phyloP scores from a whole-genome alignment of 805 yeast species.

The Saccharomyces paradoxus region DNA sequence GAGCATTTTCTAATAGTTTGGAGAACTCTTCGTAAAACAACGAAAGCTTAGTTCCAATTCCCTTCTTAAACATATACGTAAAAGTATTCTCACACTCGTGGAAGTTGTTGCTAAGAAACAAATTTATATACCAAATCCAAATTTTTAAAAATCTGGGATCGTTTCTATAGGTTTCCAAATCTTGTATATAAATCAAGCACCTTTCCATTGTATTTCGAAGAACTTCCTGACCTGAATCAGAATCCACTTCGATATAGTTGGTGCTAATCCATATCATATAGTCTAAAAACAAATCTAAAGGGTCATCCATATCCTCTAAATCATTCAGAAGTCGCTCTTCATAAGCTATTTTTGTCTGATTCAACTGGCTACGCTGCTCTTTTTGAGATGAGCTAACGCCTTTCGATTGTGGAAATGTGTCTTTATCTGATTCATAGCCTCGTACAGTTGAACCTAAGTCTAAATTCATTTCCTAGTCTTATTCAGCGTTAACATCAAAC shows the following conservation, averaged over 20 bases:
- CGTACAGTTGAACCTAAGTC: neutral
- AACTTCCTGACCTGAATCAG: neutral
- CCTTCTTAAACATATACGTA: constrained; percentile 59
- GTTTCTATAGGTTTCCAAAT: constrained; percentile 57
- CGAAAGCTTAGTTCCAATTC: constrained; percentile 60
- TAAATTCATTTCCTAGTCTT: neutral
- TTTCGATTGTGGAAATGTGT: neutral
- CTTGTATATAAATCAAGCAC: constrained; percentile 62
- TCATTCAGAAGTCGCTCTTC: constrained; percentile 39
- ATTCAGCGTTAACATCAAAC: neutral
- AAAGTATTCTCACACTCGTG: constrained; percentile 68
- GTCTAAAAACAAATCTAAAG: constrained; percentile 60
- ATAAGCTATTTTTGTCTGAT: neutral
- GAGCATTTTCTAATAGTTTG: constrained; percentile 21
- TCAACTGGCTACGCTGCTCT: neutral
- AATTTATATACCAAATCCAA: constrained; percentile 69
- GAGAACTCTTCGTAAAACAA: constrained; percentile 75
- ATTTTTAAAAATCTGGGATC: constrained; percentile 71
- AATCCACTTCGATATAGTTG: constrained; percentile 39
- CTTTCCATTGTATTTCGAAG: constrained; percentile 40
- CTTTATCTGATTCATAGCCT: neutral
- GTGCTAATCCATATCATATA: constrained; percentile 64
- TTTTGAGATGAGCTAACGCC: neutral
- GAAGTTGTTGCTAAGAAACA: constrained; percentile 33
- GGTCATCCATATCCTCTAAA: constrained; percentile 66